phyloP scores from a whole-genome alignment of 2,329 filamentous ascomycete species.

The Aspergillus fumigatus region DNA sequence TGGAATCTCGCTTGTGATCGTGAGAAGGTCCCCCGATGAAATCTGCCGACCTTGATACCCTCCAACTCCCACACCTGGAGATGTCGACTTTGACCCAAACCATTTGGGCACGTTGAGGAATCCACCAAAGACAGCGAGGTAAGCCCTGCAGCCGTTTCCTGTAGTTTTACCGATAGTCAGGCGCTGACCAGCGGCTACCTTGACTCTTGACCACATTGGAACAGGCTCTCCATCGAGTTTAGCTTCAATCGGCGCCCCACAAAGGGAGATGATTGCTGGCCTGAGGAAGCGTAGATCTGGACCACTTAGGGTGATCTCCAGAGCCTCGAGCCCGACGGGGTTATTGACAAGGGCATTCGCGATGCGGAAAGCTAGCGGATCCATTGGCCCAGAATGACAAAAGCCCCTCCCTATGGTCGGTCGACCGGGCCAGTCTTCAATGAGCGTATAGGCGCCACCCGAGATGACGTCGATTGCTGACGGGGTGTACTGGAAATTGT shows the following conservation, averaged over 20 bases:
- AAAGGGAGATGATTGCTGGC: conserved; percentile 53
- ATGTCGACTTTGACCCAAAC: conserved; percentile 57
- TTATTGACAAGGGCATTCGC: conserved; percentile 61
- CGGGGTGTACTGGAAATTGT: conserved; percentile 47
- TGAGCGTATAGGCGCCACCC: conserved; percentile 53
- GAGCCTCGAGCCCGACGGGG: conserved; percentile 44
- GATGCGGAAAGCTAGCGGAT: conserved; percentile 53
- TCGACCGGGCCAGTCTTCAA: conserved; percentile 58
- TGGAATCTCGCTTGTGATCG: conserved; percentile 40
- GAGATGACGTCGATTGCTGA: conserved; percentile 54
- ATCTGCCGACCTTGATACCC: conserved; percentile 57
- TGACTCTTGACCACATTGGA: conserved; percentile 54
- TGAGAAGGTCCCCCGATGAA: conserved; percentile 51
- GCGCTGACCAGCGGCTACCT: conserved; percentile 48
- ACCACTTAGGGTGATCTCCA: conserved; percentile 59
- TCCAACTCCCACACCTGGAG: conserved; percentile 54
- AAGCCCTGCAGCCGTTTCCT: conserved; percentile 52
- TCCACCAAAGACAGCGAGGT: conserved; percentile 55
- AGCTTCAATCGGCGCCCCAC: conserved; percentile 52
- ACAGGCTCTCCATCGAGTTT: conserved; percentile 47
- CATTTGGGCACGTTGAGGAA: conserved; percentile 53
- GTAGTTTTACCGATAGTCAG: conserved; percentile 53
- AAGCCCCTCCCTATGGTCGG: conserved; percentile 55
- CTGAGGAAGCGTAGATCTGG: conserved; percentile 55
- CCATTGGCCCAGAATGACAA: conserved; percentile 59